Conservation (phyloP, 805 yeast genomes). For the Metschnikowia drakensbergensis region DNA sequence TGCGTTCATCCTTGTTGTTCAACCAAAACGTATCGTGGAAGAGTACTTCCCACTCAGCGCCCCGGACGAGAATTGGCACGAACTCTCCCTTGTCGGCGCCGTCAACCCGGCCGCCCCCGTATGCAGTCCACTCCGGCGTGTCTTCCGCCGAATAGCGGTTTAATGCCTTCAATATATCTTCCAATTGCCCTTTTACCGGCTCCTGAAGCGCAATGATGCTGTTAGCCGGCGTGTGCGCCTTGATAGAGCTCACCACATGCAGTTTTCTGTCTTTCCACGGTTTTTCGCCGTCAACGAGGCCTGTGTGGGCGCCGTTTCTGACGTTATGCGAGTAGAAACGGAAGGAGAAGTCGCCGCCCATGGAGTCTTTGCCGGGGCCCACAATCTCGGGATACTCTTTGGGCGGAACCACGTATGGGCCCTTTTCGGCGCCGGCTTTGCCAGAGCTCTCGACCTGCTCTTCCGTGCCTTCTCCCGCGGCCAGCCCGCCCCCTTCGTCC, state of each 20-base stretch:
- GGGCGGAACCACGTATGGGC: neutral
- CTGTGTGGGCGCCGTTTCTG: slow-evolving; percentile 27
- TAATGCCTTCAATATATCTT: slow-evolving; percentile 16
- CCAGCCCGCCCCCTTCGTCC: neutral
- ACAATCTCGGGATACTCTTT: slow-evolving; percentile 14
- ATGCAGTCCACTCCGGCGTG: slow-evolving; percentile 14
- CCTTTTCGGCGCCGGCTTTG: neutral
- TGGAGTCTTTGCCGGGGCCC: slow-evolving; percentile 9
- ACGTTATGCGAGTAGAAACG: slow-evolving; percentile 37
- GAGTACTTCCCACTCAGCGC: slow-evolving; percentile 16
- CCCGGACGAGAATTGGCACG: slow-evolving; percentile 18
- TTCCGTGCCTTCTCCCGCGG: neutral
- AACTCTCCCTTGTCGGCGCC: slow-evolving; percentile 18
- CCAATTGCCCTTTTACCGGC: slow-evolving; percentile 17
- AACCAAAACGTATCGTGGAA: slow-evolving; percentile 20
- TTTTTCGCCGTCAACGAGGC: slow-evolving; percentile 24
- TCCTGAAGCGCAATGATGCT: slow-evolving; percentile 20
- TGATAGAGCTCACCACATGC: slow-evolving; percentile 16
- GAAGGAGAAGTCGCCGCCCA: slow-evolving; percentile 19
- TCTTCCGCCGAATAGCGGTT: slow-evolving; percentile 7
- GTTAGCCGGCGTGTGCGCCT: slow-evolving; percentile 20
- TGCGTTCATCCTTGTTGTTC: slow-evolving; percentile 11
- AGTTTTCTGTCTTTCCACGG: slow-evolving; percentile 24
- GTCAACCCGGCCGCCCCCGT: slow-evolving; percentile 18
- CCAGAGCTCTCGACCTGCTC: neutral